These are phyloP conservation scores for Aspergillus coremiiformis DNA, from an alignment of 495 filamentous ascomycete genomes.

Conservation along the genomic window DNA sequence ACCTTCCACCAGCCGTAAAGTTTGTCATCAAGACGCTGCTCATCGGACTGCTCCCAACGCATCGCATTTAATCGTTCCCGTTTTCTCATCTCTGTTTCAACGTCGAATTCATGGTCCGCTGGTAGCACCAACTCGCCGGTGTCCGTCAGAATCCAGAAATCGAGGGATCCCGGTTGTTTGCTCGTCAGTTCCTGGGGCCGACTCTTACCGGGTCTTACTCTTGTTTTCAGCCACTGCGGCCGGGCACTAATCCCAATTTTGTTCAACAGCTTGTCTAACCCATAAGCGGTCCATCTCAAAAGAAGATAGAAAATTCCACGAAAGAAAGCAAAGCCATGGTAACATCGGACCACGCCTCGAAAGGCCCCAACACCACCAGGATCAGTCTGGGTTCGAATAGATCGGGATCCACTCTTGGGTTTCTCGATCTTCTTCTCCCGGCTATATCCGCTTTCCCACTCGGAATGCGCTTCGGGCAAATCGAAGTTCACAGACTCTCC, in stretches of 20 bases:
- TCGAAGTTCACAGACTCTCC: slow-evolving; percentile 29
- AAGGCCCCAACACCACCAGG: slow-evolving; percentile 67
- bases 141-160: slow-evolving; percentile 55
- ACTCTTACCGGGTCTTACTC: slow-evolving; percentile 19
- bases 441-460: slow-evolving; percentile 58
- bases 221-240: slow-evolving; percentile 54
- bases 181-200: slow-evolving; percentile 9
- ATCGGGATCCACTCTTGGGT: slow-evolving; percentile 38
- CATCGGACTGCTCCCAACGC: slow-evolving; percentile 37
- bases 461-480: slow-evolving; percentile 19
- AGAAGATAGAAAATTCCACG: slow-evolving; percentile 63
- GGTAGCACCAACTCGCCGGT: slow-evolving; percentile 52
- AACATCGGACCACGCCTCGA: slow-evolving; percentile 63
- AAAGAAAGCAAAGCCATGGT: slow-evolving; percentile 67
- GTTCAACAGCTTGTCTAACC: slow-evolving; percentile 46
- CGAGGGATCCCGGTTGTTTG: slow-evolving; percentile 27
- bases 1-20: slow-evolving; percentile 74
- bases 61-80: slow-evolving; percentile 35
- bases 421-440: slow-evolving; percentile 53
- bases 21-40: slow-evolving; percentile 60
- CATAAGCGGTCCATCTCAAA: slow-evolving; percentile 48
- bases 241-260: slow-evolving; percentile 54
- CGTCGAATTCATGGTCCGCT: slow-evolving; percentile 57
- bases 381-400: slow-evolving; percentile 32
- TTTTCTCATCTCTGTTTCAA: slow-evolving; percentile 65